Percentiles rank a stretch among this genome's conserved stretches.
Evolutionary conservation across 108 stramenopile species (phyloP).

Genomic region (Fragilariopsis cylindrus): DNA sequence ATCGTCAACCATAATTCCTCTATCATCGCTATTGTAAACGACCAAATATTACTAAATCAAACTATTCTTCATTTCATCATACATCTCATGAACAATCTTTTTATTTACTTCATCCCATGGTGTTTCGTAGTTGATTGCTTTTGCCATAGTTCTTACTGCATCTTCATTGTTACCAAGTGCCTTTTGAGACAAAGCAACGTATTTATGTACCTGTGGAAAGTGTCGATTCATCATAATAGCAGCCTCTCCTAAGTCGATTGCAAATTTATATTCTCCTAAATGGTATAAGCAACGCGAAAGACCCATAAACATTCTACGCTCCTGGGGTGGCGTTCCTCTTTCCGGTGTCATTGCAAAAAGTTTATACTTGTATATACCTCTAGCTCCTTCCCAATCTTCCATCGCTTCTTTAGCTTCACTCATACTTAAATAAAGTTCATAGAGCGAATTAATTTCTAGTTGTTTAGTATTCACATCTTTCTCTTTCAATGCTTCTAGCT

Average conservation of each 20-base stretch:
- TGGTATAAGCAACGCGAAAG: slow-evolving; percentile 39
- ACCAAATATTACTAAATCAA: no score
- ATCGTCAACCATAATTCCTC: no score
- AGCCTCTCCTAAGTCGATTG: slow-evolving; percentile 28
- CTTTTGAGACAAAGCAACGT: slow-evolving; percentile 44
- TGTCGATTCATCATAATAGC: slow-evolving; percentile 55
- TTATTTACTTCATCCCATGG: slow-evolving; percentile 48
- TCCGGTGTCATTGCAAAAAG: background rate
- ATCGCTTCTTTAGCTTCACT: background rate
- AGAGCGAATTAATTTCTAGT: background rate
- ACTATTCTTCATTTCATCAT: slow-evolving; percentile 2
- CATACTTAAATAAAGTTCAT: slow-evolving; percentile 6
- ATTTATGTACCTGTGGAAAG: slow-evolving; percentile 55
- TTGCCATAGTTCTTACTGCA: slow-evolving; percentile 38
- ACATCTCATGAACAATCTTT: slow-evolving; percentile 16
- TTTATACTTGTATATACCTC: background rate
- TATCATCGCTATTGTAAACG: no score
- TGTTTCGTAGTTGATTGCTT: slow-evolving; percentile 46
- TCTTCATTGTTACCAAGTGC: slow-evolving; percentile 32
- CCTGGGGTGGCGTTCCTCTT: slow-evolving; percentile 6
- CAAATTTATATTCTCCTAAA: slow-evolving; percentile 28
- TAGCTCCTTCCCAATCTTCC: background rate
- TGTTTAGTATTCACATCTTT: background rate
- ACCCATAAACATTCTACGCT: slow-evolving; percentile 29
- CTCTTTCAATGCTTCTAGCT: background rate